A percentile compares a stretch with the other conserved stretches of the same genome.
phyloP scores from a whole-genome alignment of 352 stramenopile species.

The Globisporangium spinosum region DNA sequence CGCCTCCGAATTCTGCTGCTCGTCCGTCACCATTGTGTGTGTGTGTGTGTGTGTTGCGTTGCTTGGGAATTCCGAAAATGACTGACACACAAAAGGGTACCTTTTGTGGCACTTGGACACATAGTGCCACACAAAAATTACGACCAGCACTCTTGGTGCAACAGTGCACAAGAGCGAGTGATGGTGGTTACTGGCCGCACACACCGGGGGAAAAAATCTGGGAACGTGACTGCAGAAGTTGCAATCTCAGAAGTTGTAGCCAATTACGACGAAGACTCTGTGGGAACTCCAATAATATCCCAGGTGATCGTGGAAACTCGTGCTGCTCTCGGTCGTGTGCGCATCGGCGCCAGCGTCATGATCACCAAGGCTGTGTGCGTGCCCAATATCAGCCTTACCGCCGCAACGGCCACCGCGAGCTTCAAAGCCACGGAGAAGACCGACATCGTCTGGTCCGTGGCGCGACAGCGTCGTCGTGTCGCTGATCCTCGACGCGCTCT shows the following conservation, averaged over 20 bases:
- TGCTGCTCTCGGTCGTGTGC: constrained; percentile 83
- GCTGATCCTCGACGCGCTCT: constrained; percentile 64
- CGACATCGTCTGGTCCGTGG: constrained; percentile 46
- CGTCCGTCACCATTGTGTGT: not conserved
- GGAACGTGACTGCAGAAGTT: not conserved
- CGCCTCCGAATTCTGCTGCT: constrained; percentile 13
- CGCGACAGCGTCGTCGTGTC: constrained; percentile 66
- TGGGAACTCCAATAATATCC: no score
- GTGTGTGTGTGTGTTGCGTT: not conserved
- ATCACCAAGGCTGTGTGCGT: constrained; percentile 73
- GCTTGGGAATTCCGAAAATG: constrained; percentile 13
- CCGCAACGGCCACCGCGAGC: constrained; percentile 16
- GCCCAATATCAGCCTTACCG: constrained; percentile 27
- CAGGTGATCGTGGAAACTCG: constrained; percentile 34
- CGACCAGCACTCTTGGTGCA: constrained; percentile 5
- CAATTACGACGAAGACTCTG: not conserved
- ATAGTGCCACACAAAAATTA: not conserved
- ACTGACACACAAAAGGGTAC: constrained; percentile 1
- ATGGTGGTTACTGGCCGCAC: constrained; percentile 1
- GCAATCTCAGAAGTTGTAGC: no score
- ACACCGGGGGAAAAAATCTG: not conserved
- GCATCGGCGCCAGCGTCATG: constrained; percentile 85
- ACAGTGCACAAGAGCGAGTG: not conserved
- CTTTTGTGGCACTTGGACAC: no score
- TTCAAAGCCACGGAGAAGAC: constrained; percentile 29